Conservation (phyloP, 2,329 filamentous ascomycete genomes). For the Paecilomyces fulvus region DNA sequence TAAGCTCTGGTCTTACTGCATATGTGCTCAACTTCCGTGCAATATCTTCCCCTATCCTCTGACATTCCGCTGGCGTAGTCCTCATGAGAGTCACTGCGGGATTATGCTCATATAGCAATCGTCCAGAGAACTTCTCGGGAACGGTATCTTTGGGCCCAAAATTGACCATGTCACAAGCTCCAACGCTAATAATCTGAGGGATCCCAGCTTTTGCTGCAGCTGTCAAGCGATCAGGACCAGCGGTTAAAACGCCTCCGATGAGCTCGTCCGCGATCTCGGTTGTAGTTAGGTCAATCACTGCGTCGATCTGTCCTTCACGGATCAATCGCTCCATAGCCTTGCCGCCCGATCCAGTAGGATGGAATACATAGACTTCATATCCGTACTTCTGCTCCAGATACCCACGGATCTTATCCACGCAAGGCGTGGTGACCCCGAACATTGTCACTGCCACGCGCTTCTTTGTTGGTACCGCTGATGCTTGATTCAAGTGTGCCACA, state of each 20-base stretch:
- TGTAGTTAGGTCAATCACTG: constrained; percentile 62
- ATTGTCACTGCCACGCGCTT: constrained; percentile 58
- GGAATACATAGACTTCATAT: constrained; percentile 58
- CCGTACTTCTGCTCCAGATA: constrained; percentile 39
- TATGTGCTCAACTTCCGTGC: constrained; percentile 42
- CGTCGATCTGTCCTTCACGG: constrained; percentile 50
- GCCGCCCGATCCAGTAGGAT: constrained; percentile 61
- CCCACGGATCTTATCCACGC: constrained; percentile 47
- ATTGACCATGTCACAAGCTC: constrained; percentile 54
- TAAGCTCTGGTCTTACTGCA: constrained; percentile 30
- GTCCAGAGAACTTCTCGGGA: constrained; percentile 44
- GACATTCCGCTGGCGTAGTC: constrained; percentile 51
- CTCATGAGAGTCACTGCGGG: constrained; percentile 58
- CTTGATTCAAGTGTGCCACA: constrained; percentile 5
- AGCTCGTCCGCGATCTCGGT: constrained; percentile 59
- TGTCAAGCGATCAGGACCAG: constrained; percentile 48
- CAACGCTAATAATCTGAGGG: constrained; percentile 49
- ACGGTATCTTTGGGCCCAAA: constrained; percentile 51
- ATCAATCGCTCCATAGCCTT: constrained; percentile 60
- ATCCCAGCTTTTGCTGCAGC: constrained; percentile 51
- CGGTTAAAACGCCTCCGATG: constrained; percentile 55
- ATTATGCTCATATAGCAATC: constrained; percentile 57
- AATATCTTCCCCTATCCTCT: constrained; percentile 48
- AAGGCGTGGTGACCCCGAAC: constrained; percentile 66
- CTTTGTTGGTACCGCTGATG: constrained; percentile 16